phyloP scores from a whole-genome alignment of 192 early-diverging fungal genomes.

The Entophlyctis luteolus region DNA sequence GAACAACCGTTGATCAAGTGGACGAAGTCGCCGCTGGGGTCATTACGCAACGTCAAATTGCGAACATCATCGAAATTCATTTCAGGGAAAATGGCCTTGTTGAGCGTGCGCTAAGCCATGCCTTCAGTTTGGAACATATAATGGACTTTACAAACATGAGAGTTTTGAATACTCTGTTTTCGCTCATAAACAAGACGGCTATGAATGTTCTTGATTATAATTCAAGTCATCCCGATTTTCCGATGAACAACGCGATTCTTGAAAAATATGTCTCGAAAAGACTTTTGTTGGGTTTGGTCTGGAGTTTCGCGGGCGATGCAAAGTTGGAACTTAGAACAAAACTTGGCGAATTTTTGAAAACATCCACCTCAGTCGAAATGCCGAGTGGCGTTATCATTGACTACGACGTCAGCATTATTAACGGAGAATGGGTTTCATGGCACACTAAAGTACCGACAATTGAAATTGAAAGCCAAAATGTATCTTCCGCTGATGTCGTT shows the following conservation, averaged over 20 bases:
- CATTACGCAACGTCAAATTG: constrained; percentile 68
- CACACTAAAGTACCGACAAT: constrained; percentile 80
- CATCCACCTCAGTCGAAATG: constrained; percentile 69
- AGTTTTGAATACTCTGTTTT: constrained; percentile 81
- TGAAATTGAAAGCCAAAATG: constrained; percentile 90
- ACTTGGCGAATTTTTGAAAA: constrained; percentile 80
- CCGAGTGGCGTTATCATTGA: constrained; percentile 75
- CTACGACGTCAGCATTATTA: constrained; percentile 74
- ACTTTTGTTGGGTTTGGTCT: constrained; percentile 77
- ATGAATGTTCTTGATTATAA: constrained; percentile 86
- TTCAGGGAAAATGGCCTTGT: constrained; percentile 76
- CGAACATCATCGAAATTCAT: constrained; percentile 65
- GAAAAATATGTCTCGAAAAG: constrained; percentile 79
- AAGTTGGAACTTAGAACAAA: constrained; percentile 63
- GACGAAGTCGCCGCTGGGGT: constrained; percentile 57
- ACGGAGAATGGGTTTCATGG: constrained; percentile 90
- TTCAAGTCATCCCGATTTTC: constrained; percentile 89
- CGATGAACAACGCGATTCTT: constrained; percentile 71
- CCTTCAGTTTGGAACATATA: constrained; percentile 78
- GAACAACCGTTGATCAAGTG: constrained; percentile 29
- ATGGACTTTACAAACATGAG: constrained; percentile 95
- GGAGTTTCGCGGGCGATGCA: constrained; percentile 94
- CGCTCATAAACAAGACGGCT: constrained; percentile 84
- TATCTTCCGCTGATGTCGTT: constrained; percentile 86
- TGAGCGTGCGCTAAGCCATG: constrained; percentile 63